Base-by-base conservation (phyloP, 495 filamentous ascomycete species). In the Hamigera avellanea region DNA sequence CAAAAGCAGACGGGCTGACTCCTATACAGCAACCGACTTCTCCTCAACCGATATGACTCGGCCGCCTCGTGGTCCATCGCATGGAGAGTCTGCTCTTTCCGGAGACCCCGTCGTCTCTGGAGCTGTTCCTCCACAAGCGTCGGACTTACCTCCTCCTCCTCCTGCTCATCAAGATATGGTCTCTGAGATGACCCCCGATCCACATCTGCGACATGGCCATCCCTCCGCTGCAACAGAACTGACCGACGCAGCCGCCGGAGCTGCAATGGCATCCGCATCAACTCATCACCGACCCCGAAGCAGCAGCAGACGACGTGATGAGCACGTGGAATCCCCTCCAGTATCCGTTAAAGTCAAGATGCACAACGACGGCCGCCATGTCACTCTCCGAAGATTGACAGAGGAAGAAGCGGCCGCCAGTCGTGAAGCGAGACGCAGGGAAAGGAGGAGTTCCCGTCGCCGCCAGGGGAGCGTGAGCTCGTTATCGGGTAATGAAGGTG, bases 281-380 rank as follows among this genome's bases (percentile, higher is more conserved):
- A 54, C 54, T 26, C 60, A 57, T 37, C 59, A 46, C 38, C 41
- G 59, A 30, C 59, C 57, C 26, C 57, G 63, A 14, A 44, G 56
- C 25, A 48, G 54, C 16, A 51, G 46, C 21, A 46, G 48, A n/a
- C 57, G 53, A 29, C 54, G 47, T 30, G 57, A 59, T 2, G 60
- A 62, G 27, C 57, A 58, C 26, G 61, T 69, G 9, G 56, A 63
- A 12, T 73, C 72, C 9, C 73, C 76, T 13, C 79, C 84, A 2
- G 80, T 85, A 35, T 81, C 76, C 36, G 75, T 93, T 33, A 86
- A 86, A 58, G 69, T 93, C 17, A 80, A 81, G 53, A 77, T 88
- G 62, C 78, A 86, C 57, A 72, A 78, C 35, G 81, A 93, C 46
- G 78, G 82, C 36, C 73, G 78, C 21, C 81, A 86, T 45, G 78